A percentile compares a stretch with the other conserved stretches of the same genome.
Conservation (phyloP, 2,329 filamentous ascomycete genomes). For the Xylariales sp. region DNA sequence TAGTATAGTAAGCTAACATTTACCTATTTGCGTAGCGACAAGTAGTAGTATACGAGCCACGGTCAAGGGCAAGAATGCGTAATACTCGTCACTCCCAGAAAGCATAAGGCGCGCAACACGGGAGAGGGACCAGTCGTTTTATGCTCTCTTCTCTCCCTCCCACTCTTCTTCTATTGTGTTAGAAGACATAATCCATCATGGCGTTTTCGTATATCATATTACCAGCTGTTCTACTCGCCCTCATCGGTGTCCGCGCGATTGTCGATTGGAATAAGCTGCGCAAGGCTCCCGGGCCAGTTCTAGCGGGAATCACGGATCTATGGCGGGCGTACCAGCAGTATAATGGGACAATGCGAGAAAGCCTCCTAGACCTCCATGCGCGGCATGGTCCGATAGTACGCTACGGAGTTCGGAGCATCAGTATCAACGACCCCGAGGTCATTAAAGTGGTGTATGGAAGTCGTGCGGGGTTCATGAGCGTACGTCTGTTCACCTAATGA, state of each 20-base stretch:
- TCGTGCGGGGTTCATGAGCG: conserved; percentile 43
- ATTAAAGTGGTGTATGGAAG: conserved; percentile 44
- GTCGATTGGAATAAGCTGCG: conserved; percentile 42
- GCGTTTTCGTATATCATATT: conserved; percentile 27
- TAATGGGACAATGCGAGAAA: conserved; percentile 42
- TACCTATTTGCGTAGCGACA: too few species aligned
- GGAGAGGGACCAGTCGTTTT: conserved; percentile 1
- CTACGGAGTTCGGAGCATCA: conserved; percentile 44
- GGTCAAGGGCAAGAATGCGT: neutral
- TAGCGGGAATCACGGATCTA: conserved; percentile 43
- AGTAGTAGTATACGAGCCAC: too few species aligned
- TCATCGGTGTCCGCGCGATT: conserved; percentile 34
- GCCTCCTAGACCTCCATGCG: conserved; percentile 41
- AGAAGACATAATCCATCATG: conserved; percentile 27
- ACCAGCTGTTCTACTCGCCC: conserved; percentile 19
- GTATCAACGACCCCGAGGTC: conserved; percentile 45
- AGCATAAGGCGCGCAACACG: neutral
- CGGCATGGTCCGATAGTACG: conserved; percentile 43
- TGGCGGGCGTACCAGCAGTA: conserved; percentile 45
- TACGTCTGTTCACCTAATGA: conserved; percentile 18
- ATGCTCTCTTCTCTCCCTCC: neutral
- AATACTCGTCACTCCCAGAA: too few species aligned
- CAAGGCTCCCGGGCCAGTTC: conserved; percentile 41
- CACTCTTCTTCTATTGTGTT: neutral
- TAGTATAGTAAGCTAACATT: neutral